Percentiles rank a stretch among this genome's conserved stretches.
Conservation (phyloP, 1,284 basidiomycete species). For the Marasmius sp. region DNA sequence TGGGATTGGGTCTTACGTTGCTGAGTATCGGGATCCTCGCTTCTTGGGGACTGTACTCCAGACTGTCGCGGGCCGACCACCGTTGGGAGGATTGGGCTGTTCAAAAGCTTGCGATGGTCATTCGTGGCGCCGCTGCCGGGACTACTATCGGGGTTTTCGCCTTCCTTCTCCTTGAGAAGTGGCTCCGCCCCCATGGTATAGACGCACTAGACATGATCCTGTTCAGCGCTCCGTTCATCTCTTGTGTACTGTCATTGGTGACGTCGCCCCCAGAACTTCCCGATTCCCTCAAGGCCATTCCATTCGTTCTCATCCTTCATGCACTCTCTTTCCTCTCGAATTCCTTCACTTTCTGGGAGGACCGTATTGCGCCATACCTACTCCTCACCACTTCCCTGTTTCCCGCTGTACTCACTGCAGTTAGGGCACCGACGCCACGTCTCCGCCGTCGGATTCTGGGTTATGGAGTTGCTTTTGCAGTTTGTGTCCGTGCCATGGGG, state of each 20-base stretch:
- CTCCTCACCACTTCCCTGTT: constrained; percentile 67
- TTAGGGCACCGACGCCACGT: constrained; percentile 64
- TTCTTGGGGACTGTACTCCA: constrained; percentile 48
- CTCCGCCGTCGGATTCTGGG: constrained; percentile 77
- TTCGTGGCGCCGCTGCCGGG: constrained; percentile 42
- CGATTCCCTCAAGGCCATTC: constrained; percentile 33
- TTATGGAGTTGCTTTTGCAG: constrained; percentile 65
- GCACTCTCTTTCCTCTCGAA: constrained; percentile 81
- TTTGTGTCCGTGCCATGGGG: constrained; percentile 74
- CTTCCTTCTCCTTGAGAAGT: constrained; percentile 30
- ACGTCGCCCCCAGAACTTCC: constrained; percentile 33
- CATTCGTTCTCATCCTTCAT: constrained; percentile 64
- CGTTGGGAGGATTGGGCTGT: constrained; percentile 44
- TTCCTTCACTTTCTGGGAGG: constrained; percentile 97
- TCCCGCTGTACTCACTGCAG: constrained; percentile 57
- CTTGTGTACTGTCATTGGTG: constrained; percentile 39
- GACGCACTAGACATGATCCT: constrained; percentile 42
- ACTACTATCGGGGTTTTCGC: constrained; percentile 38
- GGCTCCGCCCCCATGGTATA: constrained; percentile 37
- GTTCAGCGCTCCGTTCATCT: constrained; percentile 43
- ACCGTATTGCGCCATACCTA: constrained; percentile 71
- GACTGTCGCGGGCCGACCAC: constrained; percentile 34
- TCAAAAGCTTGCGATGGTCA: constrained; percentile 27
- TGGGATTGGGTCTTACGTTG: constrained; percentile 64
- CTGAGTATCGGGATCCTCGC: constrained; percentile 48